Evolutionary conservation across 257 asterid genomes (phyloP), one percentile per base, ranked within the genome.

Genomic region (Solanum verrucosum): DNA sequence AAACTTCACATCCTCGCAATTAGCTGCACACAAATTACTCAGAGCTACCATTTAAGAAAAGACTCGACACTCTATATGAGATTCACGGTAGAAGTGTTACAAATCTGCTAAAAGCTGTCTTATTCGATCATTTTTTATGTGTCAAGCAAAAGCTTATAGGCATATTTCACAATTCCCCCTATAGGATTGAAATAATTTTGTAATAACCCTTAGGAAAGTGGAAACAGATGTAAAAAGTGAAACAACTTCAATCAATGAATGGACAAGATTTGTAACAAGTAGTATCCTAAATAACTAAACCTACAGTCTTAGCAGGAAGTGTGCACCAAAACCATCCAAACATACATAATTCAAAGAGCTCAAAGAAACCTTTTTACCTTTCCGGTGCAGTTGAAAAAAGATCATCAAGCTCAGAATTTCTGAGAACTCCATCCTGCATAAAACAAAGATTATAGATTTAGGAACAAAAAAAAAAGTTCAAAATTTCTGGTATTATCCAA

Each of bases 331-430:
- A 25, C 40, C 44, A 9, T 18, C 86, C 86, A 31, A 29, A 10
- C 10, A 31, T 46, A 46, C 27, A 81, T 20, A 82, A 52, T 49
- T 82, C 44, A 49, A 82, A 49, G 31, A 82, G 86, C 44, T 49
- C 70, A 82, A n/a, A 29, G 68, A 82, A 49, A 49, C 68, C 31
- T 29, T 46, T 31, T 82, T 90, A 96, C 99, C 98, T 93, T 90
- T 95, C 97, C 84, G 99, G 99, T 89, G 99, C 98, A 84, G 99
- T 95, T 89, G 99, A 96, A 92, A 96, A 97, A 83, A 97, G 90
- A 90, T 95, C 98, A 82, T 94, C 99, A 87, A 97, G 98, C 94
- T 97, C 99, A 87, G 89, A 92, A 85, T 88, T 92, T 49, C 90
- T 92, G 90, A 97, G 96, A 92, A 95, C 92, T 86, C 96, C 99